Percentiles rank a stretch among this genome's conserved stretches.
Evolutionary conservation across 139 green algal species (phyloP).

Genomic region (Mychonastes homosphaera): DNA sequence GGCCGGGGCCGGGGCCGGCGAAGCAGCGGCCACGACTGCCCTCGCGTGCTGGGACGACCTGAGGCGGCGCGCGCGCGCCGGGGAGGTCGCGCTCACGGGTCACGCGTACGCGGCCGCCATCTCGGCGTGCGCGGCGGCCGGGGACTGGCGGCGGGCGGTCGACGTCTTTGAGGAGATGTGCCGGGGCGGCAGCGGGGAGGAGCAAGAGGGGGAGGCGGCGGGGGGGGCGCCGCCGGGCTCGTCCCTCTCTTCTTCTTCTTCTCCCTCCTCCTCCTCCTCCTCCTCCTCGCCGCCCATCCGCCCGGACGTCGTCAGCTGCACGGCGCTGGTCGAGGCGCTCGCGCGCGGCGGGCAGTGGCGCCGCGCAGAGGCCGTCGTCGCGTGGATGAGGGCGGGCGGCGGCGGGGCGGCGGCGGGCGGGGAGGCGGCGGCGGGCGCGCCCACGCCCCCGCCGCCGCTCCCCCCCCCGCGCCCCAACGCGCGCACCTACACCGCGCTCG

Average conservation of each 20-base stretch:
- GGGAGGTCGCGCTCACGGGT: constrained; percentile 18
- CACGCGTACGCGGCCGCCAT: constrained; percentile 79
- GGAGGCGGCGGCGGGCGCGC: no score
- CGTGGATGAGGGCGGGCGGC: constrained; percentile 43
- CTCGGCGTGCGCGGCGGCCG: constrained; percentile 58
- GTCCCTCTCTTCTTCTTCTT: no score
- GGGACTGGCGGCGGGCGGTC: constrained; percentile 60
- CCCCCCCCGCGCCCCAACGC: constrained; percentile 52
- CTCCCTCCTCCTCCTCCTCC: no score
- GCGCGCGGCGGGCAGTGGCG: constrained; percentile 64
- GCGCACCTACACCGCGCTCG: constrained; percentile 76
- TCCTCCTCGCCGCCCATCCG: no score
- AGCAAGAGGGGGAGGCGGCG: no score
- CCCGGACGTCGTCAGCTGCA: constrained; percentile 83
- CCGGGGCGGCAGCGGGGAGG: constrained; percentile 22
- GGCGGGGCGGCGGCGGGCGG: background rate
- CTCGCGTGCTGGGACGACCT: constrained; percentile 78
- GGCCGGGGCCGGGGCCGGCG: no score
- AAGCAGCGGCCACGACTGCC: no score
- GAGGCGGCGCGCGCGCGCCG: no score
- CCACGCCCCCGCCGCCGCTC: background rate
- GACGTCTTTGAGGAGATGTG: constrained; percentile 79
- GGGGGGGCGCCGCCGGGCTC: no score
- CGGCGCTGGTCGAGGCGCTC: constrained; percentile 71
- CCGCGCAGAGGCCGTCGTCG: constrained; percentile 45